These are phyloP conservation scores for Rubroboletus pulcherrimus DNA, from an alignment of 768 basidiomycete species.

Conservation along the genomic window DNA sequence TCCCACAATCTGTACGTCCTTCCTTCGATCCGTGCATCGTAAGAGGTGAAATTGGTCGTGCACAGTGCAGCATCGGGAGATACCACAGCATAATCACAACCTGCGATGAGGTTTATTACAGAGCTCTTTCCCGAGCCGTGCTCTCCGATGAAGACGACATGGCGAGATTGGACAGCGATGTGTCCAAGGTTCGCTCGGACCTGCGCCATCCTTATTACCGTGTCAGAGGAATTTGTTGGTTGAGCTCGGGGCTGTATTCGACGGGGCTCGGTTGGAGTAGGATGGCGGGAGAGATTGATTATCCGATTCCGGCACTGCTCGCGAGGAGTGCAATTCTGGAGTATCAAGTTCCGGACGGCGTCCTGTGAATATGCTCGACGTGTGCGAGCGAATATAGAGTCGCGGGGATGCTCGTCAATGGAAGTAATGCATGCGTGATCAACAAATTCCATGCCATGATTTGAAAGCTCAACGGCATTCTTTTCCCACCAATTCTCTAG, in stretches of 20 bases:
- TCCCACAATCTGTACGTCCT: conserved; percentile 27
- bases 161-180: conserved; percentile 14
- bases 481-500: conserved; percentile 37
- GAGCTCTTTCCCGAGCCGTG: conserved; percentile 36
- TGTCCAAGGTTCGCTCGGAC: background rate
- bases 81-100: conserved; percentile 16
- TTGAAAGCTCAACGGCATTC: conserved; percentile 21
- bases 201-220: background rate
- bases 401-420: conserved; percentile 20
- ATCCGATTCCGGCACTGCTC: background rate
- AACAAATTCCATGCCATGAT: conserved; percentile 25
- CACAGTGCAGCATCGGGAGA: conserved; percentile 31
- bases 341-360: conserved; percentile 23
- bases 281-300: background rate
- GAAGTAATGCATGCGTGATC: conserved; percentile 34
- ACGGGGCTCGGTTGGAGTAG: background rate
- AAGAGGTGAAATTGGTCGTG: conserved; percentile 26
- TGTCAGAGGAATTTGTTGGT: background rate
- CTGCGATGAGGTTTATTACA: too few species aligned
- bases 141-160: conserved; percentile 37
- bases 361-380: conserved; percentile 24
- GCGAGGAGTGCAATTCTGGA: conserved; percentile 13
- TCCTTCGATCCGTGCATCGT: conserved; percentile 22
- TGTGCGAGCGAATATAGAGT: conserved; percentile 9
- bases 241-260: background rate